Percentiles rank a stretch among this genome's conserved stretches.
phyloP scores from a whole-genome alignment of 257 asterid genomes.

The Capsicum pubescens region DNA sequence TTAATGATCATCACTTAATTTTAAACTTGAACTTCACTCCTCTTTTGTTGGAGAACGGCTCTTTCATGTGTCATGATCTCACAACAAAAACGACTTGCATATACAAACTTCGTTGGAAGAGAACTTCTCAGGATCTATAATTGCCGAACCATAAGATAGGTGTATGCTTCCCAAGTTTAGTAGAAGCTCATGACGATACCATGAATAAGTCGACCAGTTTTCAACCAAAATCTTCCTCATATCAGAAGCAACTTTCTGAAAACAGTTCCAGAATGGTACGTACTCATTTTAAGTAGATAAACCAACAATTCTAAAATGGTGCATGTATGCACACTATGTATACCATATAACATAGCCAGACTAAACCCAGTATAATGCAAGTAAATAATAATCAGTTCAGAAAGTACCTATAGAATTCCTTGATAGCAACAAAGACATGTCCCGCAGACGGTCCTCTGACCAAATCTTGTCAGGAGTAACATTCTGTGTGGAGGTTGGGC shows the following conservation, averaged over 20 bases:
- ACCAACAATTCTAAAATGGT: background rate
- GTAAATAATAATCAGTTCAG: conserved; percentile 7
- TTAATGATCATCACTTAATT: background rate
- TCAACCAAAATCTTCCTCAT: background rate
- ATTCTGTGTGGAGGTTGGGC: conserved; percentile 40
- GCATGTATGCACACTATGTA: background rate
- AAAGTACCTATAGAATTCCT: conserved; percentile 81
- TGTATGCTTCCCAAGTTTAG: background rate
- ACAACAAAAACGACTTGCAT: background rate
- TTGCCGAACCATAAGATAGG: background rate
- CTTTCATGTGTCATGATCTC: background rate
- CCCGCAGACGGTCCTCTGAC: conserved; percentile 63
- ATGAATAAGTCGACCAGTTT: background rate
- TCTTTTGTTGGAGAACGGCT: conserved; percentile 8
- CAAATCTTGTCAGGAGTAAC: conserved; percentile 55
- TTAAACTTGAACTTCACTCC: background rate
- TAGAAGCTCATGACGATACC: background rate
- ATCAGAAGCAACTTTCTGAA: background rate
- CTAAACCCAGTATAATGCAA: background rate
- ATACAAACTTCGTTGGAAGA: background rate
- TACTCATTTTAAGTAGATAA: conserved; percentile 6
- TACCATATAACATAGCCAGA: conserved; percentile 21
- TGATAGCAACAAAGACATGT: conserved; percentile 75
- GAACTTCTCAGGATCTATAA: background rate
- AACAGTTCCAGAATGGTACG: background rate